Evolutionary conservation across 805 yeast species (phyloP).

Genomic region (Yamadazyma paraphyllophila): DNA sequence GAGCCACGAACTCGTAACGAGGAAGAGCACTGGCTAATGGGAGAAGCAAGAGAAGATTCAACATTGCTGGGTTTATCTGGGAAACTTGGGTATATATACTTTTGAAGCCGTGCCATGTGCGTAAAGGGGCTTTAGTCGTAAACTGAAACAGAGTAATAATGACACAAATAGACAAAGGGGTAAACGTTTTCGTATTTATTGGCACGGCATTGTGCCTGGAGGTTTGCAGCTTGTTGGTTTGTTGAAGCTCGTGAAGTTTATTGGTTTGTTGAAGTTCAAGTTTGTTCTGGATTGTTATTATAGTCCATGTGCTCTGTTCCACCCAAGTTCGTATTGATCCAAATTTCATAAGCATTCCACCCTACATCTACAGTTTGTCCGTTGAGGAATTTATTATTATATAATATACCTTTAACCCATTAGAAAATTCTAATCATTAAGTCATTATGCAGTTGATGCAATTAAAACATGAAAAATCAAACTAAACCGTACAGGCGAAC

Average conservation of each 20-base stretch:
- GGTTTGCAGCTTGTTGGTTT: no score
- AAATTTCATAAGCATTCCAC: no score
- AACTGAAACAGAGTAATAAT: not conserved
- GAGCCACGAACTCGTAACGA: not conserved
- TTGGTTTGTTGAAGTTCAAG: no score
- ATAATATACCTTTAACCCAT: constrained; percentile 9
- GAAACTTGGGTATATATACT: not conserved
- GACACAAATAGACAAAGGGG: no score
- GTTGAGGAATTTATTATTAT: constrained; percentile 19
- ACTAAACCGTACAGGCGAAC: constrained; percentile 4
- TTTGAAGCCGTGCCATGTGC: constrained; percentile 1
- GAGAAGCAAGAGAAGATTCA: not conserved
- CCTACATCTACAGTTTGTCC: constrained; percentile 7
- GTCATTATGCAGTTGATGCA: constrained; percentile 47
- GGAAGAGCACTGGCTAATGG: not conserved
- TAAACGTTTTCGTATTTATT: not conserved
- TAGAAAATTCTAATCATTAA: constrained; percentile 23
- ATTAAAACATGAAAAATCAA: constrained; percentile 23
- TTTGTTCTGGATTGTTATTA: not conserved
- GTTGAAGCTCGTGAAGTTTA: no score
- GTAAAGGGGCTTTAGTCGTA: not conserved
- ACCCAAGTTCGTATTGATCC: no score
- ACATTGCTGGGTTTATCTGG: not conserved
- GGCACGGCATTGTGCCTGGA: no score
- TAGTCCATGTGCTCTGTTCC: no score